phyloP scores from a whole-genome alignment of 2,329 filamentous ascomycete species.

The Sporothrix curviconia region DNA sequence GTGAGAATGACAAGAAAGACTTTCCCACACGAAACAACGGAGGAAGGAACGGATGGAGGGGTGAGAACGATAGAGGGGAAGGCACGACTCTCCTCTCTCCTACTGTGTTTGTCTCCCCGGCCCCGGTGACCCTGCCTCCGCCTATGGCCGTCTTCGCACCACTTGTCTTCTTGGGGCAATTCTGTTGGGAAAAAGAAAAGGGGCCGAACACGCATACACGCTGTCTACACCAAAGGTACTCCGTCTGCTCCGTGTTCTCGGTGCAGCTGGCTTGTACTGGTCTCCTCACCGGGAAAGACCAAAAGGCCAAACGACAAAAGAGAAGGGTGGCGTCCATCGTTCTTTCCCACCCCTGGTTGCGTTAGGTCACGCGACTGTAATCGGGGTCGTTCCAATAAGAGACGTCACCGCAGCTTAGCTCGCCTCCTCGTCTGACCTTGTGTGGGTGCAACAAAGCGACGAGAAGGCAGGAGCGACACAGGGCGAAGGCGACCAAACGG shows the following conservation, averaged over 20 bases:
- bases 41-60: not conserved
- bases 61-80: not conserved
- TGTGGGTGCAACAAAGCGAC: not conserved
- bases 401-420: slow-evolving; percentile 6
- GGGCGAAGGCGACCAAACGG: not conserved
- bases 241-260: not conserved
- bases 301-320: not conserved
- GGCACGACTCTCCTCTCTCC: not conserved
- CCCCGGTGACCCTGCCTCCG: no score
- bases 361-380: slow-evolving; percentile 11
- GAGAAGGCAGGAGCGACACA: not conserved
- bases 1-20: not conserved
- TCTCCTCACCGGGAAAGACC: no score
- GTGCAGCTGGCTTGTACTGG: not conserved
- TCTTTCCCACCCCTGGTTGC: slow-evolving; percentile 4
- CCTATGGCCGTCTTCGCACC: not conserved
- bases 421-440: slow-evolving; percentile 11
- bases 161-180: slow-evolving; percentile 1
- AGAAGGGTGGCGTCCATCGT: not conserved
- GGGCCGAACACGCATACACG: not conserved
- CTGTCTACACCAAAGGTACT: not conserved
- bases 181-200: not conserved
- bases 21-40: not conserved
- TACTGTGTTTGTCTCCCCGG: no score
- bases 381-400: slow-evolving; percentile 3